A percentile compares a stretch with the other conserved stretches of the same genome.
These are phyloP conservation scores for Ophiostoma australiae DNA, from an alignment of 2,329 filamentous ascomycete genomes.

Conservation along the genomic window DNA sequence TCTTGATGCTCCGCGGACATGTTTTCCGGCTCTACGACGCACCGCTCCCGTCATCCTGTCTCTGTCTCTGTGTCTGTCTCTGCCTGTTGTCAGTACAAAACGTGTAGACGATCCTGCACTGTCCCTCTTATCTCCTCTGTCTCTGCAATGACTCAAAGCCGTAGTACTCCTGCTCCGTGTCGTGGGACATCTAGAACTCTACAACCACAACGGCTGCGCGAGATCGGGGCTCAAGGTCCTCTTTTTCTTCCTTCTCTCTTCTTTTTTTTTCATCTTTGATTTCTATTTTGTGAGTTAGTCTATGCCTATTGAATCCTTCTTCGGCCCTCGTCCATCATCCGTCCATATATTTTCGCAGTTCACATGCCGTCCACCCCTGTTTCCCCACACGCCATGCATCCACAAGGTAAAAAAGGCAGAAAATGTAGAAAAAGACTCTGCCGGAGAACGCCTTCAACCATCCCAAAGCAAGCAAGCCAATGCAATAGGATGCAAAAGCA, in stretches of 20 bases:
- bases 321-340: not conserved
- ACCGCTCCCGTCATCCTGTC: not conserved
- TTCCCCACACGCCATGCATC: conserved; percentile 21
- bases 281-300: not conserved
- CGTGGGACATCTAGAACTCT: not conserved
- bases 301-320: not conserved
- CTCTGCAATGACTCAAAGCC: not conserved
- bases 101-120: not conserved
- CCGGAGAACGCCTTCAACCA: conserved; percentile 2
- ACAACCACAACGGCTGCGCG: not conserved
- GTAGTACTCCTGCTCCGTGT: not conserved
- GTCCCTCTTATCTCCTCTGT: not conserved
- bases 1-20: not conserved
- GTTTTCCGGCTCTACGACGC: not conserved
- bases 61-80: too few species aligned
- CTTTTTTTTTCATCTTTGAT: not conserved
- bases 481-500: not conserved
- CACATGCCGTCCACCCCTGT: not conserved
- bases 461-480: not conserved
- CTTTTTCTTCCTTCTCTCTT: not conserved
- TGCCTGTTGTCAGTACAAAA: not conserved
- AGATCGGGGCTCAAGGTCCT: conserved; percentile 19
- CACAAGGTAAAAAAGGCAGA: not conserved
- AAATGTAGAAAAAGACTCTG: not conserved
- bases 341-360: not conserved